Conservation (phyloP, 2,329 filamentous ascomycete species). For the Phyllosticta citrichinensis region DNA sequence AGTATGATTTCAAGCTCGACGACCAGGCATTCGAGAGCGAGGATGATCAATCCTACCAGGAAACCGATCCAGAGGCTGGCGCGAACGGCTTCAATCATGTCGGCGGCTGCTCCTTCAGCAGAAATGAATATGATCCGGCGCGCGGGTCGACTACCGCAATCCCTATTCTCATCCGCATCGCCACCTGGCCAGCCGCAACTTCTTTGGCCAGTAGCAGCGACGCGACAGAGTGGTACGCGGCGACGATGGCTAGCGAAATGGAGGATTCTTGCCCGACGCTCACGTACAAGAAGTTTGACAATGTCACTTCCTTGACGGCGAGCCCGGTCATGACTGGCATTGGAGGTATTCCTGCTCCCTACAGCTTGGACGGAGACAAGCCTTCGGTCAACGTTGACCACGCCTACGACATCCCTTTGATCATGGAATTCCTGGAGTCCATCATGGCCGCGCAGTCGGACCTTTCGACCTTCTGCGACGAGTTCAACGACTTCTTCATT, state of each 20-base stretch:
- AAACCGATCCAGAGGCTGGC: neutral
- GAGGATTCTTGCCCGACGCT: neutral
- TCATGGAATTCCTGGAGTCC: neutral
- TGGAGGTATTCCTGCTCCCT: neutral
- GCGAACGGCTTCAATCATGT: neutral
- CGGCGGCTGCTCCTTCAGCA: neutral
- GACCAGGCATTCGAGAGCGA: neutral
- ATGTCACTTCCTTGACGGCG: neutral
- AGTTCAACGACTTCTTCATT: neutral
- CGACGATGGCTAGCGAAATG: neutral
- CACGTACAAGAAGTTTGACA: neutral
- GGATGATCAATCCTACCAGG: neutral
- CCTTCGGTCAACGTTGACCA: neutral
- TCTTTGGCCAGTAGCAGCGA: neutral
- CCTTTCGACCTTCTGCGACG: neutral
- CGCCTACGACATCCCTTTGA: neutral
- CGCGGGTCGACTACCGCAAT: neutral
- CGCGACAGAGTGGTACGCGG: neutral
- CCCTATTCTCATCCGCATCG: neutral
- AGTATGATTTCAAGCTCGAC: neutral
- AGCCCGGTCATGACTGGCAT: neutral
- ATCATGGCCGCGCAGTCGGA: neutral
- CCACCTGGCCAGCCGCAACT: neutral
- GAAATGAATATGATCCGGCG: neutral
- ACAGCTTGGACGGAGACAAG: neutral